Evolutionary conservation across 768 basidiomycete species (phyloP), one percentile per base, ranked within the genome.

Genomic region (Rhizopogon salebrosus): DNA sequence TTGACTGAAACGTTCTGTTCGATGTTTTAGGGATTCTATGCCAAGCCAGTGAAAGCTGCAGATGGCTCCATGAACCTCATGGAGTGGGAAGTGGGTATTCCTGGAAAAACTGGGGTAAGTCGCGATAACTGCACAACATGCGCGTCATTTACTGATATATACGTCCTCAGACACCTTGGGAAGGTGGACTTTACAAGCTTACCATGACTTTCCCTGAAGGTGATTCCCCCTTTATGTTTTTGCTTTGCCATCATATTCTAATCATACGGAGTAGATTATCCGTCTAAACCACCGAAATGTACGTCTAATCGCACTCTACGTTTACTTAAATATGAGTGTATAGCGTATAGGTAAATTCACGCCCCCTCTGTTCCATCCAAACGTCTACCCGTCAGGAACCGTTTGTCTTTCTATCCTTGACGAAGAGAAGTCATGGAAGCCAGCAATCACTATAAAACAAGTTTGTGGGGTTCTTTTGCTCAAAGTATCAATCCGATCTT

Each of bases 21-120:
- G 23, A 52, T 53, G 51, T 23, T 56, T 37, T 64, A 99, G 95
- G 95, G 95, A 59, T 99, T 99, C 75, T 98, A 88, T 65, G 97
- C 97, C 37, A 90, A 92, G 67, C 97, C 97, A 22, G 75, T 80
- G 41, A 99, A 99, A 72, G 80, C 85, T 18, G 66, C 83, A 22
- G 97, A 99, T 72, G 93, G 95, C 16, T 88, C 93, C 2, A 86
- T 98, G 84, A 95, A 98, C 70, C 76, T 99, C 43, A 84, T 98
- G 83, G 85, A 92, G 67, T 99, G 97, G 97, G 97, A 98, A 67
- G 94, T 97, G 2, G 97, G 97, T 22, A 98, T 99, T 60, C 97
- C 97, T 16, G 97, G 97, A 26, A 98, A 97, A 72, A 57, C 78
- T 45, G 78, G 78, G 54, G 97, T 97, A 70, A 72, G 90, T 80